Base-by-base conservation (phyloP, 108 stramenopile genomes). In the Cyclotella cryptica region DNA sequence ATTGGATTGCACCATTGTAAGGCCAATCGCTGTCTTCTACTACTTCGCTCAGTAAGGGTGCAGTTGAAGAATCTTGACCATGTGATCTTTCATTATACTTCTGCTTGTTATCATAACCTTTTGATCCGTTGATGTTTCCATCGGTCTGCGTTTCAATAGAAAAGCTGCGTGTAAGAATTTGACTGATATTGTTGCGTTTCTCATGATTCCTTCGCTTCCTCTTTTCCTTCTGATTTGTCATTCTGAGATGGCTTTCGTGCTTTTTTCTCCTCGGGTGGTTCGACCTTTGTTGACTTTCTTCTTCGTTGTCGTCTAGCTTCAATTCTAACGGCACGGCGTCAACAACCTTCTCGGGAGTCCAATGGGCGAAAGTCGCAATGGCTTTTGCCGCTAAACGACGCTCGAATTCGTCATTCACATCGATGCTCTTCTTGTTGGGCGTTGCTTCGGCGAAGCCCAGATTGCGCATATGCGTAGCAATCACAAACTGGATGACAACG, bases 1-100 rank as follows among this genome's bases (percentile, higher is more conserved):
- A 59, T 39, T 74, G 69, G 39, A 78, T 69, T 59, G 65, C 51
- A 11, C 77, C 77, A 35, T 51, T 41, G 70, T 65, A 39, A 6
- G 69, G 41, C 77, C 77, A 78, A 41, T 47, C 45, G 52, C 59
- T 62, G 42, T 71, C 69, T 3, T 17, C 18, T 17, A 49, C 47
- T n/a, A 49, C n/a, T 49, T 49, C 9, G 47, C n/a, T 49, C n/a
- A 49, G 47, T 49, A 27, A 26, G 1, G 57, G 13, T 28, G 57
- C 17, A 21, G 19, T 21, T 21, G 57, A 58, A 58, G 19, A 21
- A 21, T 58, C n/a, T 49, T 49, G 15, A 17, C n/a, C 47, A n/a
- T 9, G 47, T 49, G 47, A 26, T 28, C 13, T 1, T 24, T 58
- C 26, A 21, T 9, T 58, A 27, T 58, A 2, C 4, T 58, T 58